Base-by-base conservation (phyloP, 1,284 basidiomycete genomes). In the Malassezia arunalokei region DNA sequence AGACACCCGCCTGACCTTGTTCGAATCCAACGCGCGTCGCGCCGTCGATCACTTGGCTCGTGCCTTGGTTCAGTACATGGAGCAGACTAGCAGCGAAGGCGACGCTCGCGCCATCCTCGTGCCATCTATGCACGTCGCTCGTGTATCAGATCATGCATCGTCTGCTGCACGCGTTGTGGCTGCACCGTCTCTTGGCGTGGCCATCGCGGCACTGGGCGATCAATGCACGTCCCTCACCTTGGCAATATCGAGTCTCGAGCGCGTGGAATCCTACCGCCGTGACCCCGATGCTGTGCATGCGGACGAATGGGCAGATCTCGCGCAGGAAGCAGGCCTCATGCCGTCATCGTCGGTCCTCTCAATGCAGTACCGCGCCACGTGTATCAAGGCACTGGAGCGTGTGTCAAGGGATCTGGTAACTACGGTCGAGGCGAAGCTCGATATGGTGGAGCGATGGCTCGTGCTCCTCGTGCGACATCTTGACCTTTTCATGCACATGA, bases 401-500 rank as follows among this genome's bases (percentile, higher is more conserved):
- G 54, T 62, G 9, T 56, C 58, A 54, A 60, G 60, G 0, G 66
- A 71, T 20, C 76, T 78, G 5, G 77, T 76, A 46, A 73, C 76
- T 29, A 78, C 79, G 9, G 79, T 81, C 2, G 60, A 60, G 31
- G 58, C 79, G 77, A 63, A 77, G 76, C 52, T 76, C 84, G 86
- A 82, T 59, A 82, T 83, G 42, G 76, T 84, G 43, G 89, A 94
- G 74, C 85, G 90, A 77, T 74, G 87, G 6, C 76, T 94, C 6
- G 78, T 94, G 6, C 77, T 94, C 27, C 77, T 89, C 9, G 91
- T 87, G 83, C 79, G 88, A 31, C 90, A 95, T 70, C 70, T 91
- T 35, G 78, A 81, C 15, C 29, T 49, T 32, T 54, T 43, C 17
- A 43, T 20, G 37, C 48, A 42, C 15, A 31, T 43, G 7, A 35